Base-by-base conservation (phyloP, 2,329 filamentous ascomycete genomes). In the Aspergillus brasiliensis region DNA sequence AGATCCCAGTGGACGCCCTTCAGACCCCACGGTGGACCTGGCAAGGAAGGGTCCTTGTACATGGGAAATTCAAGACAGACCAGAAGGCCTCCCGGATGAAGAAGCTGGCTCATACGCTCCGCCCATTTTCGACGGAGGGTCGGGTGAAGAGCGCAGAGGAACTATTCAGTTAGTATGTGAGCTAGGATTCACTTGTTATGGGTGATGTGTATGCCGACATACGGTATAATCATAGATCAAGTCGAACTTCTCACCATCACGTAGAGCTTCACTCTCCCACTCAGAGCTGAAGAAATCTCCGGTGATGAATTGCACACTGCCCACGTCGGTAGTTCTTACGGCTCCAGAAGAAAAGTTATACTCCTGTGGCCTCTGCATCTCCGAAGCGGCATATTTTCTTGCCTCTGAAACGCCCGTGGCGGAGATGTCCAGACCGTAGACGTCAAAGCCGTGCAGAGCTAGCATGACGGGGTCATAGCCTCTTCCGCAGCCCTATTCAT, bases 91-190 rank as follows among this genome's bases (percentile, higher is more conserved):
- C 46, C 34, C 4, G 55, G 46, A 15, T 4, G n/a, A 1, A 60
- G 15, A 4, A 63, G 44, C 3, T 52, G 40, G 5, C 59, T 57
- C 74, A 85, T 83, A 57, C 84, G 78, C 57, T 73, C 72, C 11
- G 85, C 82, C 86, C 86, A 88, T 19, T 70, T 71, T 3, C 81
- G 77, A 19, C 86, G 81, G 55, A 81, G 74, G 1, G 77, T 73
- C 1, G 81, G 82, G n/a, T 84, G 84, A 0, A 89, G 76, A 23
- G 86, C 86, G 67, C 84, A 88, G 58, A 88, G 79, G 70, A 89
- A 89, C 86, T 88, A 31, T 13, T 10, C 27, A 8, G 40, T 21
- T 17, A 48, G 28, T 28, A n/a, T 15, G 49, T 21, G 5, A 34
- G 25, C 25, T 25, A 5, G n/a, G n/a, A n/a, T n/a, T n/a, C n/a